A percentile compares a stretch with the other conserved stretches of the same genome.
Conservation (phyloP, 352 stramenopile species). For the Globisporangium takayamanum region DNA sequence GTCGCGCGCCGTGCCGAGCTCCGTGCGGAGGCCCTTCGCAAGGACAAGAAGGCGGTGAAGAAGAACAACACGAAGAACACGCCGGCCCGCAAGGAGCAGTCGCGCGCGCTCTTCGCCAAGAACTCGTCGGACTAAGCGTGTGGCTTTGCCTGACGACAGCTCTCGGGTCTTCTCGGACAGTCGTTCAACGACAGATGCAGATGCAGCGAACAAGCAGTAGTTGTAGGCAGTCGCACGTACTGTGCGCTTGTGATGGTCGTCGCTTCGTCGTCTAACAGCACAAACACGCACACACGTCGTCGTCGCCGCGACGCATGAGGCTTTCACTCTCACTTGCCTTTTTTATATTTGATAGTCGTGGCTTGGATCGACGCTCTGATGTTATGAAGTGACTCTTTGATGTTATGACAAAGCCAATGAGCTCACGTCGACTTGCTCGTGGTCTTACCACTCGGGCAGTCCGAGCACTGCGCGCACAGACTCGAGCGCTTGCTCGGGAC, state of each 20-base stretch:
- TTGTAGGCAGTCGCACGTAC: not conserved
- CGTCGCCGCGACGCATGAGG: conserved; percentile 7
- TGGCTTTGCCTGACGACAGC: too few species aligned
- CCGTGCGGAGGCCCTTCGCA: conserved; percentile 78
- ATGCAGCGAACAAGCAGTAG: conserved; percentile 3
- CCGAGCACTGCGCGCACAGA: conserved; percentile 21
- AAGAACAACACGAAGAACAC: conserved; percentile 79
- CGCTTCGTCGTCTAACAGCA: not conserved
- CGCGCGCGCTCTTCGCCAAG: conserved; percentile 72
- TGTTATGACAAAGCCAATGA: too few species aligned
- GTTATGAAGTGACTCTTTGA: too few species aligned
- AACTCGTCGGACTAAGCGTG: conserved; percentile 69
- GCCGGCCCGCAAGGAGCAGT: conserved; percentile 70
- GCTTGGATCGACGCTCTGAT: too few species aligned
- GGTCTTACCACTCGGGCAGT: conserved; percentile 14
- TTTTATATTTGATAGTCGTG: too few species aligned
- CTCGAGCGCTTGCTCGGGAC: conserved; percentile 13
- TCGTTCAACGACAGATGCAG: not conserved
- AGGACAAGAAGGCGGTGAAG: conserved; percentile 88
- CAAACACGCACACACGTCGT: not conserved
- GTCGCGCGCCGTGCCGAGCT: conserved; percentile 88
- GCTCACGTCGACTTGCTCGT: not conserved
- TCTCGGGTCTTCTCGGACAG: too few species aligned
- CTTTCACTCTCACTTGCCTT: conserved; percentile 1
- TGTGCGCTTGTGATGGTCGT: not conserved